Conservation (phyloP, 2,329 filamentous ascomycete genomes). For the Neonectria punicea region DNA sequence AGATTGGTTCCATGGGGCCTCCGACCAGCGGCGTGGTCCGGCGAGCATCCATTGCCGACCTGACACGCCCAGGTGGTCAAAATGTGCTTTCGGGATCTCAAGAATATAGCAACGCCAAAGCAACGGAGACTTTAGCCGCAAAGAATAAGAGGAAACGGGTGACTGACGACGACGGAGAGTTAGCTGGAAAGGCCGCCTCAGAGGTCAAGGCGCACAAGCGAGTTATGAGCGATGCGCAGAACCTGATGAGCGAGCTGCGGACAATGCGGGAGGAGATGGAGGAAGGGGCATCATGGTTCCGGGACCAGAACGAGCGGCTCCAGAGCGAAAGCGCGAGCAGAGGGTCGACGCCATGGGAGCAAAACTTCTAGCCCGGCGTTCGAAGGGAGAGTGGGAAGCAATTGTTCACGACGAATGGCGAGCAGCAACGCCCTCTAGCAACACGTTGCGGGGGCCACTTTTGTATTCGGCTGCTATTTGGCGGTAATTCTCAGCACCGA, state of each 20-base stretch:
- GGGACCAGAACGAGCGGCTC: slow-evolving; percentile 56
- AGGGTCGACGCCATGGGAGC: slow-evolving; percentile 49
- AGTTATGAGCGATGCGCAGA: slow-evolving; percentile 56
- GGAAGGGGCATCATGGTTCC: slow-evolving; percentile 59
- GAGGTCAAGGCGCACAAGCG: slow-evolving; percentile 49
- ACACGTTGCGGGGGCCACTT: slow-evolving; percentile 1
- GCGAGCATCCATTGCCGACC: slow-evolving; percentile 40
- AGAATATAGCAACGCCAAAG: slow-evolving; percentile 20
- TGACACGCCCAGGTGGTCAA: slow-evolving; percentile 30
- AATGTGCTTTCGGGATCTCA: slow-evolving; percentile 38
- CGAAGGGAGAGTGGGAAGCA: background rate
- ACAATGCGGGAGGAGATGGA: slow-evolving; percentile 58
- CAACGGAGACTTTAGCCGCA: slow-evolving; percentile 26
- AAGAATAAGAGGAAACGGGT: slow-evolving; percentile 49
- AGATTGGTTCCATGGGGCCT: slow-evolving; percentile 46
- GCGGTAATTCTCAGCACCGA: slow-evolving; percentile 19
- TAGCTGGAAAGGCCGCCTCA: slow-evolving; percentile 17
- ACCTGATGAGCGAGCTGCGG: slow-evolving; percentile 53
- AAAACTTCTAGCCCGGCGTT: slow-evolving; percentile 40
- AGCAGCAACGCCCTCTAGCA: background rate
- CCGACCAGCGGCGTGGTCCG: slow-evolving; percentile 30
- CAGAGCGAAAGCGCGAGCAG: slow-evolving; percentile 50
- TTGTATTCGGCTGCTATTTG: slow-evolving; percentile 17
- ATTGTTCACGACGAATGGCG: background rate
- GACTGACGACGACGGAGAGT: slow-evolving; percentile 41